phyloP scores from a whole-genome alignment of 805 yeast species.

The Saccharomycopsis malanga region DNA sequence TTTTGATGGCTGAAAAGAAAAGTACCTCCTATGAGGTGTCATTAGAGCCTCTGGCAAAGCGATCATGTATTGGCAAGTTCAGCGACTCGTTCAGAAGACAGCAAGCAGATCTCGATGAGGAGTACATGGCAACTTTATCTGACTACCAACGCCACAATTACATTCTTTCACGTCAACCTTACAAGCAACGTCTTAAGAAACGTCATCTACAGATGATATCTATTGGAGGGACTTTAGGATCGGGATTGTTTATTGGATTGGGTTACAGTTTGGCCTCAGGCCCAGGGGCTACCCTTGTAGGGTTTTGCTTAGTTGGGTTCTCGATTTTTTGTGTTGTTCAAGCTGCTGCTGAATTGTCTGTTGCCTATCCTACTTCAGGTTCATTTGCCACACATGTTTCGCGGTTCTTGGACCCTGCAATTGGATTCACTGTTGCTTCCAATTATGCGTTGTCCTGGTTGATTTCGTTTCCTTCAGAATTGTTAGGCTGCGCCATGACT shows the following conservation, averaged over 20 bases:
- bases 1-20: too few species aligned
- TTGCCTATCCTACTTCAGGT: conserved; percentile 58
- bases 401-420: conserved; percentile 49
- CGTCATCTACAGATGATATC: conserved; percentile 61
- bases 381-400: conserved; percentile 54
- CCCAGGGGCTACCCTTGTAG: conserved; percentile 27
- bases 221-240: conserved; percentile 65
- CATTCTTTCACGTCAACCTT: conserved; percentile 39
- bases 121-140: conserved; percentile 22
- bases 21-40: too few species aligned
- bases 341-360: conserved; percentile 26
- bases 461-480: conserved; percentile 43
- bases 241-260: conserved; percentile 63
- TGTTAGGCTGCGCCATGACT: conserved; percentile 47
- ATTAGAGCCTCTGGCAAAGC: too few species aligned
- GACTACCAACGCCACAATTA: conserved; percentile 25
- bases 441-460: conserved; percentile 50
- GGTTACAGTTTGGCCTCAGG: conserved; percentile 51
- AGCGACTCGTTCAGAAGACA: conserved; percentile 26
- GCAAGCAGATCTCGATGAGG: conserved; percentile 19
- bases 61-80: too few species aligned
- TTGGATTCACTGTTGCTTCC: conserved; percentile 59
- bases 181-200: conserved; percentile 43
- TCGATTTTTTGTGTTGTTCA: conserved; percentile 28
- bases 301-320: conserved; percentile 26